Conservation (phyloP, 139 green algal genomes). For the Picochlorum sp. region DNA sequence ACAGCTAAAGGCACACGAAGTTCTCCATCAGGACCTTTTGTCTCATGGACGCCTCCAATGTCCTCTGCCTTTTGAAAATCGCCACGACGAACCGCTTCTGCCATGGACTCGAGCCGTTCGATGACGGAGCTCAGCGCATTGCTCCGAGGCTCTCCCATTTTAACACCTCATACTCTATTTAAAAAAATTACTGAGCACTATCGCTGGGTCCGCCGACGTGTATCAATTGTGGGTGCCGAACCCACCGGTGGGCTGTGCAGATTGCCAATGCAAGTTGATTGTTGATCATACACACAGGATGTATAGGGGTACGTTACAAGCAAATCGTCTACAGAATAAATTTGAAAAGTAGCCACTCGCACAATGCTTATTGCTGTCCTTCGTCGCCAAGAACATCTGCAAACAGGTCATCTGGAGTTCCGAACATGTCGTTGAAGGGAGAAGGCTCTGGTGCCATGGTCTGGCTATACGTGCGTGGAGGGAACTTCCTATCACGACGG, state of each 20-base stretch:
- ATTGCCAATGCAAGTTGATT: too few relatives aligned
- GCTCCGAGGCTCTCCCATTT: too few relatives aligned
- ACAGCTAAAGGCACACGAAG: background rate
- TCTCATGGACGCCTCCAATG: background rate
- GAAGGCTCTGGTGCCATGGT: conserved; percentile 23
- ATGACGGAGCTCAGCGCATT: too few relatives aligned
- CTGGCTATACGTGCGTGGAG: conserved; percentile 17
- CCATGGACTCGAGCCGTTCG: conserved; percentile 17
- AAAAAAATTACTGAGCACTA: too few relatives aligned
- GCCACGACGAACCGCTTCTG: conserved; percentile 15
- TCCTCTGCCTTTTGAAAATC: conserved; percentile 33
- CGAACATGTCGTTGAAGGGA: conserved; percentile 39
- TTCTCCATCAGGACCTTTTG: background rate
- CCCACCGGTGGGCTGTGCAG: too few relatives aligned
- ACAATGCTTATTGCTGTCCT: background rate
- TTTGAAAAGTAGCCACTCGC: background rate
- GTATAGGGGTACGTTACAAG: background rate
- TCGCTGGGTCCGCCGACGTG: too few relatives aligned
- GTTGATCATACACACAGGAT: too few relatives aligned
- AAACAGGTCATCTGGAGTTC: conserved; percentile 17
- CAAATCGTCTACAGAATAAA: background rate
- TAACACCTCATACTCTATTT: too few relatives aligned
- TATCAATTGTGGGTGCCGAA: too few relatives aligned
- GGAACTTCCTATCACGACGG: conserved; percentile 20
- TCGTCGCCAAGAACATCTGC: conserved; percentile 13